phyloP scores from a whole-genome alignment of 345 rosid species.

The Euphorbia lathyris region DNA sequence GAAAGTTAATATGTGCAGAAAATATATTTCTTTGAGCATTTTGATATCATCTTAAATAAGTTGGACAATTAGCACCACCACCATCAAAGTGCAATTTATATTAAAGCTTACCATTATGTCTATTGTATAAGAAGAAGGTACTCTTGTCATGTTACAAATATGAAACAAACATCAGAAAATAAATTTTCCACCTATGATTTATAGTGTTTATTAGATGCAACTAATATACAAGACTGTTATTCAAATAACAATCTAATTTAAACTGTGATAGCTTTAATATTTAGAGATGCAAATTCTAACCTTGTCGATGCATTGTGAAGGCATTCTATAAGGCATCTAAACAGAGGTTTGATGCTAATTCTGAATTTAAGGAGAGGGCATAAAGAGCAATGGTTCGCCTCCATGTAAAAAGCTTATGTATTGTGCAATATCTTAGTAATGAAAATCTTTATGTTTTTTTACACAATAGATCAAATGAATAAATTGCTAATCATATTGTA shows the following conservation, averaged over 20 bases:
- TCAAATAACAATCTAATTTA: neutral
- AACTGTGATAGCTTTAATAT: neutral
- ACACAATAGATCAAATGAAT: neutral
- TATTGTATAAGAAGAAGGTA: too few species aligned
- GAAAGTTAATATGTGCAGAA: neutral
- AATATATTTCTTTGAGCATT: neutral
- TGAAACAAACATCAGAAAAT: neutral
- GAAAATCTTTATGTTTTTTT: neutral
- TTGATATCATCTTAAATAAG: neutral
- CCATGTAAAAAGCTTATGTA: slow-evolving; percentile 48
- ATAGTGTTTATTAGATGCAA: neutral
- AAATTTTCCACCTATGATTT: neutral
- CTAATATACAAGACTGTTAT: neutral
- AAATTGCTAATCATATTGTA: too few species aligned
- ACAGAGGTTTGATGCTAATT: slow-evolving; percentile 63
- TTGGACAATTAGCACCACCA: too few species aligned
- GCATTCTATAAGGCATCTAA: slow-evolving; percentile 82
- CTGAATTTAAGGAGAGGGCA: slow-evolving; percentile 79
- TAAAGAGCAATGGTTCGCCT: slow-evolving; percentile 89
- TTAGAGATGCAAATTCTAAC: slow-evolving; percentile 21
- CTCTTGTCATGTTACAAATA: neutral
- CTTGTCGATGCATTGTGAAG: slow-evolving; percentile 36
- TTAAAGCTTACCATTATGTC: too few species aligned
- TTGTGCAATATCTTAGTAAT: neutral
- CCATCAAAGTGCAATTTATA: too few species aligned